These are phyloP conservation scores for Russula emetica DNA, from an alignment of 768 basidiomycete species.

Conservation along the genomic window DNA sequence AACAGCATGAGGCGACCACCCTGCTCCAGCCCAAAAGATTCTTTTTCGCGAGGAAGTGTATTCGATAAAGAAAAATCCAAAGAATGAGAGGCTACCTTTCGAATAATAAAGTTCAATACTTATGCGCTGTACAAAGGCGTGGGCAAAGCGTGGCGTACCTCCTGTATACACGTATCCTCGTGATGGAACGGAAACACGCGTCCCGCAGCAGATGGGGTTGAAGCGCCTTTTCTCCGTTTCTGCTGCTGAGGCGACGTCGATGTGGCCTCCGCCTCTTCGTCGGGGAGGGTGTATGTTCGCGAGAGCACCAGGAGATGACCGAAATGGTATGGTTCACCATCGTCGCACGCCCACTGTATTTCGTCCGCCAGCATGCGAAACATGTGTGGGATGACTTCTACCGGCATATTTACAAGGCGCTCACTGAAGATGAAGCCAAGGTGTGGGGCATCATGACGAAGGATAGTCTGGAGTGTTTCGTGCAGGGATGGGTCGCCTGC, in stretches of 20 bases:
- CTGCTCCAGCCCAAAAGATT: constrained; percentile 69
- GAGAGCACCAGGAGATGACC: constrained; percentile 74
- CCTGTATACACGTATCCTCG: constrained; percentile 72
- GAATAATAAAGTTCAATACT: constrained; percentile 5
- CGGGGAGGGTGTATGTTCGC: constrained; percentile 72
- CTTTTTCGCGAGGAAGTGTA: constrained; percentile 50
- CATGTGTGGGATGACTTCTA: constrained; percentile 88
- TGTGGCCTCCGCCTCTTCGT: constrained; percentile 46
- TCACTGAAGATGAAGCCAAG: constrained; percentile 86
- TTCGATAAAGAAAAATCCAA: constrained; percentile 55
- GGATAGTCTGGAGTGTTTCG: constrained; percentile 48
- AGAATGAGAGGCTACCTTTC: constrained; percentile 48
- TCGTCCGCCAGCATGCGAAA: constrained; percentile 86
- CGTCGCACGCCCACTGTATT: constrained; percentile 63
- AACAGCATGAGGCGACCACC: constrained; percentile 65
- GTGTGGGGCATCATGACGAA: constrained; percentile 43
- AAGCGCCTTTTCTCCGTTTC: constrained; percentile 39
- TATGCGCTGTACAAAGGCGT: background rate
- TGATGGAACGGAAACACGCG: constrained; percentile 76
- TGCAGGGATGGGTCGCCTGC: constrained; percentile 48
- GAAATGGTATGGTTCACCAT: constrained; percentile 67
- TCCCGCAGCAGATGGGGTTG: constrained; percentile 39
- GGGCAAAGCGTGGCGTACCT: constrained; percentile 42
- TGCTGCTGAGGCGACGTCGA: constrained; percentile 35
- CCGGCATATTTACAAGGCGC: constrained; percentile 91